phyloP scores from a whole-genome alignment of 2,329 filamentous ascomycete species.

The Fusarium sp. region DNA sequence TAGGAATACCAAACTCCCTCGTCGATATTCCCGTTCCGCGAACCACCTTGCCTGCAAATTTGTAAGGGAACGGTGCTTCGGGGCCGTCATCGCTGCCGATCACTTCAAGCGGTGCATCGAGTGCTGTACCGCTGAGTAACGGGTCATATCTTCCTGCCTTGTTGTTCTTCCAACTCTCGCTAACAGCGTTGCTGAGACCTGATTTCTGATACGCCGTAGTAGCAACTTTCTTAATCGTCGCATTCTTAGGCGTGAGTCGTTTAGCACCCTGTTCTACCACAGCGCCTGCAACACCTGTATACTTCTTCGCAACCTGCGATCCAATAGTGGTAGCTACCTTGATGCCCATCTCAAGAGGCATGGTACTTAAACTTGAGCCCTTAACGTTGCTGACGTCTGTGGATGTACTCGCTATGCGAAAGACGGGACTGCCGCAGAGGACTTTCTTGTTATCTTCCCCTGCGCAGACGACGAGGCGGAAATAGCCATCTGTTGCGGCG shows the following conservation, averaged over 20 bases:
- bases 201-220: conserved; percentile 51
- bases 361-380: conserved; percentile 71
- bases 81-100: conserved; percentile 65
- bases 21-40: conserved; percentile 57
- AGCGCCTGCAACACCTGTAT: conserved; percentile 53
- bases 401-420: conserved; percentile 75
- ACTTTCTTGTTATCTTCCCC: conserved; percentile 61
- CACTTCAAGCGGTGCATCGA: conserved; percentile 52
- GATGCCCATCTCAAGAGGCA: conserved; percentile 74
- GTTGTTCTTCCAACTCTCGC: conserved; percentile 53
- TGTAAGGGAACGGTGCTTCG: conserved; percentile 63
- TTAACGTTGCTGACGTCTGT: conserved; percentile 69
- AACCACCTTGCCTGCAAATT: conserved; percentile 62
- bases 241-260: conserved; percentile 50
- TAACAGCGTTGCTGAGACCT: conserved; percentile 45
- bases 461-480: conserved; percentile 72
- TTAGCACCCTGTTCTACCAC: conserved; percentile 57
- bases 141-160: conserved; percentile 53
- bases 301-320: conserved; percentile 57
- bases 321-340: conserved; percentile 66
- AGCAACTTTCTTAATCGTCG: conserved; percentile 54
- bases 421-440: conserved; percentile 74
- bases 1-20: conserved; percentile 60
- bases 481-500: conserved; percentile 73
- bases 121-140: conserved; percentile 48